phyloP scores from a whole-genome alignment of 208 protist species.

The Balamuthia mandrillaris region DNA sequence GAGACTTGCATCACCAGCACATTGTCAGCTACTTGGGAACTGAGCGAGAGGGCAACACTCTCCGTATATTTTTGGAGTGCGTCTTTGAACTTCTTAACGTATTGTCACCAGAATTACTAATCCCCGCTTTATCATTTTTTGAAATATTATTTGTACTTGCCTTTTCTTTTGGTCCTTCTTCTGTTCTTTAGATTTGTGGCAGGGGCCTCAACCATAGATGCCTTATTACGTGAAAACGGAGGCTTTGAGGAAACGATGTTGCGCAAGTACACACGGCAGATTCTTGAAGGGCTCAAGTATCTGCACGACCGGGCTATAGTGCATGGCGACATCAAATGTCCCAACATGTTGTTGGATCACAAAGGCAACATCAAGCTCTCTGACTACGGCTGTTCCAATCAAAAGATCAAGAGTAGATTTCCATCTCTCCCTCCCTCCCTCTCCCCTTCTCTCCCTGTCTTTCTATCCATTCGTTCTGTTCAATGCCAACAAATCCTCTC shows the following conservation, averaged over 20 bases:
- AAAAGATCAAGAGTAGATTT: neutral
- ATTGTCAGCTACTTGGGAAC: conserved; percentile 19
- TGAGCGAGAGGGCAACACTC: neutral
- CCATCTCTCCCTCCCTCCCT: neutral
- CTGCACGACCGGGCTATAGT: neutral
- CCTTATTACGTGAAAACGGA: neutral
- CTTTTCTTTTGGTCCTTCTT: neutral
- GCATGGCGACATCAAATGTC: conserved; percentile 27
- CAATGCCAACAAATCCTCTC: neutral
- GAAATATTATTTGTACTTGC: neutral
- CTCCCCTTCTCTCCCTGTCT: neutral
- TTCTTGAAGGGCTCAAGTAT: conserved; percentile 26
- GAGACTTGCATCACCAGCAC: neutral
- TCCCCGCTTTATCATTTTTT: neutral
- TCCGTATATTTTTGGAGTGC: conserved; percentile 19
- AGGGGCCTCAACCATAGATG: neutral
- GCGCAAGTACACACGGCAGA: conserved; percentile 27
- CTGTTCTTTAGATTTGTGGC: neutral
- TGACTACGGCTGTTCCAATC: conserved; percentile 20
- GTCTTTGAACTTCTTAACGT: neutral
- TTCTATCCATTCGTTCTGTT: neutral
- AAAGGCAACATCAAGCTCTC: conserved; percentile 40
- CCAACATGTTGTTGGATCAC: conserved; percentile 25
- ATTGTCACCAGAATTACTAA: too few species aligned
- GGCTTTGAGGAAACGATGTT: conserved; percentile 16